These are phyloP conservation scores for Rhodotorula babjevae DNA, from an alignment of 768 basidiomycete genomes.

Conservation along the genomic window DNA sequence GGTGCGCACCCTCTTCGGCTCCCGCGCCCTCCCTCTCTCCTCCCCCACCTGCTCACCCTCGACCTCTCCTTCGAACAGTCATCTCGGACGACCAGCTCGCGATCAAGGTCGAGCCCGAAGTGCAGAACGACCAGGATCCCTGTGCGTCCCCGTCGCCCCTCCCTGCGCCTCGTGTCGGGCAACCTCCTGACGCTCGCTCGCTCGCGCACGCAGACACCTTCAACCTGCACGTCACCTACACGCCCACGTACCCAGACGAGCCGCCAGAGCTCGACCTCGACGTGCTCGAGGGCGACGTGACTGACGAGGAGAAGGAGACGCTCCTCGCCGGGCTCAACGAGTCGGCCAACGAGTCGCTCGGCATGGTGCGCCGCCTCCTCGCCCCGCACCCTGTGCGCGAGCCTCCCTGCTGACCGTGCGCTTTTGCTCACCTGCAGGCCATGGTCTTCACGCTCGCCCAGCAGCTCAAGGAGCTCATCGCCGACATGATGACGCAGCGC, in stretches of 20 bases:
- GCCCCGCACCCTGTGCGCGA: neutral
- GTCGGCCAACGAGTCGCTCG: conserved; percentile 76
- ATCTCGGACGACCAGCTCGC: conserved; percentile 72
- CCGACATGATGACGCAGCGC: conserved; percentile 59
- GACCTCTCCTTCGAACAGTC: conserved; percentile 57
- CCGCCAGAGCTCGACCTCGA: conserved; percentile 69
- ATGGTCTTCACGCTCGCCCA: conserved; percentile 95
- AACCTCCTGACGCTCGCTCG: neutral
- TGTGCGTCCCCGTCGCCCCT: conserved; percentile 43
- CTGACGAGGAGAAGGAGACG: conserved; percentile 55
- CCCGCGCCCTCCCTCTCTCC: neutral
- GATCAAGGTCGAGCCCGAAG: conserved; percentile 85
- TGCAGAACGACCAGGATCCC: conserved; percentile 60
- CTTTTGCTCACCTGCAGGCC: conserved; percentile 51
- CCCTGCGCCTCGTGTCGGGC: neutral
- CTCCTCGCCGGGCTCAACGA: conserved; percentile 12
- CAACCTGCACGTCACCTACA: conserved; percentile 68
- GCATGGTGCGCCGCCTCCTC: conserved; percentile 44
- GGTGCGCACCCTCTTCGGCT: conserved; percentile 60
- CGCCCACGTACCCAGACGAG: conserved; percentile 74
- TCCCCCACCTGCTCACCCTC: neutral
- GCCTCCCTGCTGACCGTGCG: too few species aligned
- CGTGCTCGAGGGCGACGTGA: conserved; percentile 59
- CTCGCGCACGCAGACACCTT: conserved; percentile 60
- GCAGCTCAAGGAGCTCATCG: conserved; percentile 72